A percentile compares a stretch with the other conserved stretches of the same genome.
Evolutionary conservation across 805 yeast genomes (phyloP).

Genomic region (Ogataea methylovora): DNA sequence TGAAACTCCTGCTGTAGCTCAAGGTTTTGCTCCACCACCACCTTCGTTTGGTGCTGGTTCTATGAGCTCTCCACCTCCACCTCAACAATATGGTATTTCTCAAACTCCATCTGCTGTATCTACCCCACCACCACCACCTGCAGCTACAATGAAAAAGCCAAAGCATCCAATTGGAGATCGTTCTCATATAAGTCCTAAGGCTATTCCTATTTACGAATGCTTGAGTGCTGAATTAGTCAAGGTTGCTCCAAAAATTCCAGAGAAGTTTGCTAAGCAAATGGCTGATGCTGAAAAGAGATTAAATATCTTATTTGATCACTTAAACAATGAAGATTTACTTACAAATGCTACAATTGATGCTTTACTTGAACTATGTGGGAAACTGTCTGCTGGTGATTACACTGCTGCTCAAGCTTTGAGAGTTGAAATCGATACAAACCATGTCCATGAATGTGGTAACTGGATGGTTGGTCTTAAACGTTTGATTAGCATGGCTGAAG

Average conservation of each 20-base stretch:
- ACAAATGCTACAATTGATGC: constrained; percentile 46
- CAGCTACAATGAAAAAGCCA: constrained; percentile 9
- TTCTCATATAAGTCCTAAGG: constrained; percentile 52
- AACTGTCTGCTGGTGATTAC: constrained; percentile 49
- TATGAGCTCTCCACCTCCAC: constrained; percentile 7
- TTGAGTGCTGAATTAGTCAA: constrained; percentile 48
- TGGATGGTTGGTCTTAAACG: constrained; percentile 94
- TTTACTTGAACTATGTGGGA: constrained; percentile 42
- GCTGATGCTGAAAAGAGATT: constrained; percentile 79
- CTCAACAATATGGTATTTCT: constrained; percentile 10
- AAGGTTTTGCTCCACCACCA: constrained; percentile 7
- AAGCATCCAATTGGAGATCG: constrained; percentile 45
- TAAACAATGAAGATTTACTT: constrained; percentile 65
- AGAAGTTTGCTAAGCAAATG: constrained; percentile 62
- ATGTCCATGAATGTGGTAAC: constrained; percentile 70
- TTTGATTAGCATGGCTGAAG: constrained; percentile 68
- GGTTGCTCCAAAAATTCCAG: constrained; percentile 70
- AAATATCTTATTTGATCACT: constrained; percentile 64
- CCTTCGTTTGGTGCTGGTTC: neutral
- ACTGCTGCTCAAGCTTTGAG: constrained; percentile 49
- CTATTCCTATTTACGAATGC: constrained; percentile 49
- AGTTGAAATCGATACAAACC: constrained; percentile 52
- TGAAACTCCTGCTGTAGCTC: constrained; percentile 15
- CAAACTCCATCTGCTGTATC: constrained; percentile 1
- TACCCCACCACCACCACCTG: constrained; percentile 9